Evolutionary conservation across 768 basidiomycete genomes (phyloP).

Genomic region (Omphalotus guepiniiformis): DNA sequence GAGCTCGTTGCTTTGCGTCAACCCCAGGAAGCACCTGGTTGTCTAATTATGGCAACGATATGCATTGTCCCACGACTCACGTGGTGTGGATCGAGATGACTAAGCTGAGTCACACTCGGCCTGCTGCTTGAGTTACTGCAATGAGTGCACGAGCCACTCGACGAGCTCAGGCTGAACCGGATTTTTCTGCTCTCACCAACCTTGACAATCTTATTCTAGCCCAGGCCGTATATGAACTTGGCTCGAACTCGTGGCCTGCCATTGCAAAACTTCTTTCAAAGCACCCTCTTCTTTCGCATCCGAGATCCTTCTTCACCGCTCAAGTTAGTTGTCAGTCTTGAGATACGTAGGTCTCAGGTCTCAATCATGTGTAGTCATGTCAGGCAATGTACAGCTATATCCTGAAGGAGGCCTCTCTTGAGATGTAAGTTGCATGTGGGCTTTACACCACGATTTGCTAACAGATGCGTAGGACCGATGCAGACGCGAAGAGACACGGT

Average conservation of each 20-base stretch:
- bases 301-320: conserved; percentile 63
- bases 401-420: conserved; percentile 63
- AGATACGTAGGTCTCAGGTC: neutral
- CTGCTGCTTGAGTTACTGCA: too few species aligned
- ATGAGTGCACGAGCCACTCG: conserved; percentile 5
- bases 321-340: conserved; percentile 42
- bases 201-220: conserved; percentile 79
- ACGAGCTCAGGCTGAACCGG: conserved; percentile 2
- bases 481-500: conserved; percentile 53
- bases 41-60: too few species aligned
- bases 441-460: neutral
- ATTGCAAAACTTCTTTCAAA: conserved; percentile 63
- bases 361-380: conserved; percentile 58
- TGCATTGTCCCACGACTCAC: too few species aligned
- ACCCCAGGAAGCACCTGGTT: too few species aligned
- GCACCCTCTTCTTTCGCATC: conserved; percentile 65
- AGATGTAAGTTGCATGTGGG: conserved; percentile 51
- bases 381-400: conserved; percentile 60
- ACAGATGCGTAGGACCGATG: conserved; percentile 39
- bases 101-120: too few species aligned
- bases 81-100: too few species aligned
- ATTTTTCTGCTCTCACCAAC: conserved; percentile 22
- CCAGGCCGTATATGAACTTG: conserved; percentile 83
- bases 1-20: too few species aligned
- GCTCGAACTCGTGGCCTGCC: conserved; percentile 61